These are phyloP conservation scores for Trichothecium sympodiale DNA, from an alignment of 2,329 filamentous ascomycete species.

Conservation along the genomic window DNA sequence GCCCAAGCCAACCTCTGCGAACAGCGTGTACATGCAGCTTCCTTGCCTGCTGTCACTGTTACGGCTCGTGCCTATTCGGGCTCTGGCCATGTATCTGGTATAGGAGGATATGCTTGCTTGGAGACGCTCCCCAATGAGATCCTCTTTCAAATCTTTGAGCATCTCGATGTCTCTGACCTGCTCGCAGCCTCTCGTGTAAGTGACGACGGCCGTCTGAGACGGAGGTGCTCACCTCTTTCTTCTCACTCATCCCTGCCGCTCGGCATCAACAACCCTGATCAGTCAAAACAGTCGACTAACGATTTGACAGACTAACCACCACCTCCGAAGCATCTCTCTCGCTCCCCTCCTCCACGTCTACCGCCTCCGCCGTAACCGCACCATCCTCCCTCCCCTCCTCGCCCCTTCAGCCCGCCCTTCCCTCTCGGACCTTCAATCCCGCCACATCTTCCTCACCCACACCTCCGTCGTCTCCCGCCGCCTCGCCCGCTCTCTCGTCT, in stretches of 20 bases:
- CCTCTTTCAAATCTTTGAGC: conserved; percentile 42
- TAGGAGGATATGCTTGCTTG: conserved; percentile 1
- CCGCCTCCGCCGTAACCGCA: conserved; percentile 47
- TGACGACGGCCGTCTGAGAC: no score
- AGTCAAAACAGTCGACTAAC: not conserved
- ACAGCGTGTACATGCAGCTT: no score
- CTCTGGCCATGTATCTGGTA: no score
- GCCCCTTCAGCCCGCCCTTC: conserved; percentile 46
- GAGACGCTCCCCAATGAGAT: conserved; percentile 41
- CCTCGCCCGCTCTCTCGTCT: conserved; percentile 51
- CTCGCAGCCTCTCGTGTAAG: conserved; percentile 45
- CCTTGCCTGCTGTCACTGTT: not conserved
- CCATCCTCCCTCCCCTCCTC: conserved; percentile 43
- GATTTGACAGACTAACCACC: conserved; percentile 42
- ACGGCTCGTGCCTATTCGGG: not conserved
- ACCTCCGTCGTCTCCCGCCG: conserved; percentile 54
- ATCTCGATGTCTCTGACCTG: conserved; percentile 46
- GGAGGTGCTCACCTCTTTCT: no score
- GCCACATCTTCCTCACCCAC: conserved; percentile 55
- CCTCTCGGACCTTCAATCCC: conserved; percentile 48
- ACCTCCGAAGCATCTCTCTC: conserved; percentile 49
- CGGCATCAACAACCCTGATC: no score
- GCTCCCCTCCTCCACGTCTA: conserved; percentile 54
- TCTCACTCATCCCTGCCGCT: no score
- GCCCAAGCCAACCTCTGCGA: conserved; percentile 4